Evolutionary conservation across 2,329 filamentous ascomycete species (phyloP).

Genomic region (Diplodia intermedia): DNA sequence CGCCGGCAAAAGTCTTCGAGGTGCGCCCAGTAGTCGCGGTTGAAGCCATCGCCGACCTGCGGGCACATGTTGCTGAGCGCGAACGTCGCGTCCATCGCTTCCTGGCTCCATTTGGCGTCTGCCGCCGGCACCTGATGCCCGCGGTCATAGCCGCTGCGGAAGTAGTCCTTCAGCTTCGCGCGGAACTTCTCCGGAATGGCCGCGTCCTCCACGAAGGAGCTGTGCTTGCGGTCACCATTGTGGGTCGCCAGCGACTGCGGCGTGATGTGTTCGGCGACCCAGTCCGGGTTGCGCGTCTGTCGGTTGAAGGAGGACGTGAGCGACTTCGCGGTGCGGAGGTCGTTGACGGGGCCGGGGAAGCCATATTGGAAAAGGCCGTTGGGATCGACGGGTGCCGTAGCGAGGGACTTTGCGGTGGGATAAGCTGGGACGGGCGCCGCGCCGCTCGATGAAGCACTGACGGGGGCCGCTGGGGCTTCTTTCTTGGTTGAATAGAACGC

Average conservation of each 20-base stretch:
- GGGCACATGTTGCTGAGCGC: conserved; percentile 96
- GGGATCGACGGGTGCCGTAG: conserved; percentile 54
- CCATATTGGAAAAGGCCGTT: conserved; percentile 64
- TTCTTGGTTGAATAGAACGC: conserved; percentile 52
- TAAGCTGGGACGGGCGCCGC: conserved; percentile 41
- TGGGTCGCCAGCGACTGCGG: conserved; percentile 76
- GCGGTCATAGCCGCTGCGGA: conserved; percentile 90
- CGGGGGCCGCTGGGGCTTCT: conserved; percentile 39
- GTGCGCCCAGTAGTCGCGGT: conserved; percentile 98
- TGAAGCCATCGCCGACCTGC: conserved; percentile 97
- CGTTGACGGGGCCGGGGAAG: conserved; percentile 88
- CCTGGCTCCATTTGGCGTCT: conserved; percentile 93
- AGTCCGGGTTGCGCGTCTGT: conserved; percentile 86
- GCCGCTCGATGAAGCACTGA: conserved; percentile 46
- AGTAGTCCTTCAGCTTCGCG: conserved; percentile 91
- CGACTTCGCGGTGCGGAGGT: conserved; percentile 77
- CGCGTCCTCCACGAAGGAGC: conserved; percentile 80
- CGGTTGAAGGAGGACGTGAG: conserved; percentile 91
- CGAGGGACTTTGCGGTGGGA: conserved; percentile 36
- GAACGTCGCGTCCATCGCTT: conserved; percentile 95
- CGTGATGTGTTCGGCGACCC: conserved; percentile 95
- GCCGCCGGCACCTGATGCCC: conserved; percentile 97
- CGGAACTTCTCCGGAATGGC: conserved; percentile 84
- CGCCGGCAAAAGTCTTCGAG: conserved; percentile 96
- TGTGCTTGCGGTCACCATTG: conserved; percentile 84